Percentiles rank a stretch among this genome's conserved stretches.
phyloP scores from a whole-genome alignment of 257 asterid species.

The Lycium ferocissimum region DNA sequence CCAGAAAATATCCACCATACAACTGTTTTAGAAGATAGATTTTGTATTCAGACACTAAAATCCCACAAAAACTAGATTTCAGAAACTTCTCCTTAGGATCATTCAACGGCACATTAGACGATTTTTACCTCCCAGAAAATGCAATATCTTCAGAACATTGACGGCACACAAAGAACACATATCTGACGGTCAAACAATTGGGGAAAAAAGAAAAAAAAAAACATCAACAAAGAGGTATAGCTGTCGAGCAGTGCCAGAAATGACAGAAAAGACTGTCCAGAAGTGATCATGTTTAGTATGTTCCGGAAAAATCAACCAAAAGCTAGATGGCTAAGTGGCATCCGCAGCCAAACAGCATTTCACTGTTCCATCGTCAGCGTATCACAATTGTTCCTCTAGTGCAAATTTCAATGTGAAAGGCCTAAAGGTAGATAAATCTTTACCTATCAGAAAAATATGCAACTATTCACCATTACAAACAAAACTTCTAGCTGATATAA shows the following conservation, averaged over 20 bases:
- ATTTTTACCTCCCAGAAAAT: neutral
- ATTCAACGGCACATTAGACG: neutral
- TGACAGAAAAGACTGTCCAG: neutral
- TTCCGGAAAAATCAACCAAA: neutral
- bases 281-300: neutral
- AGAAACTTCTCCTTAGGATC: neutral
- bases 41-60: neutral
- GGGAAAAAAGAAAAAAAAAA: neutral
- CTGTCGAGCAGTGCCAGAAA: neutral
- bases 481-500: neutral
- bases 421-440: neutral
- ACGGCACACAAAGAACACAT: neutral
- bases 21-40: neutral
- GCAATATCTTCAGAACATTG: slow-evolving; percentile 14
- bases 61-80: neutral
- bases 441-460: neutral
- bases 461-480: neutral
- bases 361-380: neutral
- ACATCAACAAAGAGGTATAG: slow-evolving; percentile 1
- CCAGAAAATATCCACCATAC: neutral
- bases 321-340: neutral
- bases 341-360: slow-evolving; percentile 1
- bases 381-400: neutral
- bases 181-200: neutral
- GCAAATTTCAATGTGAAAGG: neutral